phyloP scores from a whole-genome alignment of 208 protist species.

The Phytomonas sp. region DNA sequence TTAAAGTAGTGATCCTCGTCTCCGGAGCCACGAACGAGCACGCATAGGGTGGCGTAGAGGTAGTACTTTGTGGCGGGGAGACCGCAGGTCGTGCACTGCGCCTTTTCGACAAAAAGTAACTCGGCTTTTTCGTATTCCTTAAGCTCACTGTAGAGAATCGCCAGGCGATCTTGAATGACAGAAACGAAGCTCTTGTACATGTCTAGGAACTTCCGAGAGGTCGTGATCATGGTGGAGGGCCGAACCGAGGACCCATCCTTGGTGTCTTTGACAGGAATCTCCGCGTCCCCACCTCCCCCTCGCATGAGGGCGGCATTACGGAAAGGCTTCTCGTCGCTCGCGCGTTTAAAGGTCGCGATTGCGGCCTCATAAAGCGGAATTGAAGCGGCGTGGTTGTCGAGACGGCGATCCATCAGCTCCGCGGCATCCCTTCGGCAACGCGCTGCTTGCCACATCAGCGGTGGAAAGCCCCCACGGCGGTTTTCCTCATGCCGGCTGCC shows the following conservation, averaged over 20 bases:
- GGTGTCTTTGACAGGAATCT: too few relatives aligned
- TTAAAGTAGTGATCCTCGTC: slow-evolving; percentile 31
- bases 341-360: too few relatives aligned
- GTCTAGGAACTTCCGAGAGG: too few relatives aligned
- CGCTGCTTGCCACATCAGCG: slow-evolving; percentile 49
- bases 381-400: too few relatives aligned
- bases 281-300: too few relatives aligned
- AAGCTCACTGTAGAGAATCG: slow-evolving; percentile 31
- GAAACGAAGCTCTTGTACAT: too few relatives aligned
- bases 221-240: too few relatives aligned
- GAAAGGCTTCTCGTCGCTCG: too few relatives aligned
- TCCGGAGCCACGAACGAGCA: slow-evolving; percentile 44
- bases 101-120: slow-evolving; percentile 38
- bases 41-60: slow-evolving; percentile 45
- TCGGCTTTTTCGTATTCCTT: slow-evolving; percentile 39
- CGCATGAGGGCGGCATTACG: too few relatives aligned
- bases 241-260: too few relatives aligned
- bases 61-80: slow-evolving; percentile 40
- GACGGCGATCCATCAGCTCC: slow-evolving; percentile 32
- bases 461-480: background rate
- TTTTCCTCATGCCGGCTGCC: too few relatives aligned
- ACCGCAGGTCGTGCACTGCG: slow-evolving; percentile 7
- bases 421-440: slow-evolving; percentile 61
- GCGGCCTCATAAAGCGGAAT: too few relatives aligned
- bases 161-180: slow-evolving; percentile 28